phyloP scores from a whole-genome alignment of 116 monocot species.

The Cymodocea nodosa region DNA sequence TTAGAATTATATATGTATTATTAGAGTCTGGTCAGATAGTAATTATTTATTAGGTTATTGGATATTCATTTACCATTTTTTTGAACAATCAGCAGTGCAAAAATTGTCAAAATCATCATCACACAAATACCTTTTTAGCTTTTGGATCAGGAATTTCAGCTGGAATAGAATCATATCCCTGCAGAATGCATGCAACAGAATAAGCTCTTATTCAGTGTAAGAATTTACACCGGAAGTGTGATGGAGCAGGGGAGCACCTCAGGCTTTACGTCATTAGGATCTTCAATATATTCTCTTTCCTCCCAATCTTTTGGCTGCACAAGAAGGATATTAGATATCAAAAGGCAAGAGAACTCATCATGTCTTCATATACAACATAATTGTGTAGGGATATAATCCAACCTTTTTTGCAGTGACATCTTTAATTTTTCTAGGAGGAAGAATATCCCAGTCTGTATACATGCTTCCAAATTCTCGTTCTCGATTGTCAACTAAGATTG shows the following conservation, averaged over 20 bases:
- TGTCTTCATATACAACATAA: neutral
- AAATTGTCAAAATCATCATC: neutral
- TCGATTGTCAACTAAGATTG: constrained; percentile 80
- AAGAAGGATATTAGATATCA: neutral
- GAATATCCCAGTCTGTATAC: constrained; percentile 97
- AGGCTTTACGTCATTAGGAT: constrained; percentile 83
- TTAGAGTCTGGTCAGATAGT: too few relatives aligned
- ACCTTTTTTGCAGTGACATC: constrained; percentile 89
- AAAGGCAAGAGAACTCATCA: neutral
- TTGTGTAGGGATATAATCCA: neutral
- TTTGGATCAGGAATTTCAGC: constrained; percentile 87
- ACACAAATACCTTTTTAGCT: constrained; percentile 57
- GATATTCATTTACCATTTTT: neutral
- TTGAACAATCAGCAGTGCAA: neutral
- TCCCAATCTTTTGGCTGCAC: constrained; percentile 94
- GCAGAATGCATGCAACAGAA: constrained; percentile 6
- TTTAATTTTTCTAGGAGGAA: constrained; percentile 90
- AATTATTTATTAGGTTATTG: neutral
- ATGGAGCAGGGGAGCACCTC: constrained; percentile 41
- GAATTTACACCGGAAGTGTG: neutral
- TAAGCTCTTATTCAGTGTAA: neutral
- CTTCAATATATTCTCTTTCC: constrained; percentile 79
- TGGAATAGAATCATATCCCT: constrained; percentile 96
- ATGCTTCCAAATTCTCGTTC: constrained; percentile 98
- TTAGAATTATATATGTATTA: too few relatives aligned